Conservation (phyloP, 495 filamentous ascomycete species). For the Barbatosphaeria neglecta region DNA sequence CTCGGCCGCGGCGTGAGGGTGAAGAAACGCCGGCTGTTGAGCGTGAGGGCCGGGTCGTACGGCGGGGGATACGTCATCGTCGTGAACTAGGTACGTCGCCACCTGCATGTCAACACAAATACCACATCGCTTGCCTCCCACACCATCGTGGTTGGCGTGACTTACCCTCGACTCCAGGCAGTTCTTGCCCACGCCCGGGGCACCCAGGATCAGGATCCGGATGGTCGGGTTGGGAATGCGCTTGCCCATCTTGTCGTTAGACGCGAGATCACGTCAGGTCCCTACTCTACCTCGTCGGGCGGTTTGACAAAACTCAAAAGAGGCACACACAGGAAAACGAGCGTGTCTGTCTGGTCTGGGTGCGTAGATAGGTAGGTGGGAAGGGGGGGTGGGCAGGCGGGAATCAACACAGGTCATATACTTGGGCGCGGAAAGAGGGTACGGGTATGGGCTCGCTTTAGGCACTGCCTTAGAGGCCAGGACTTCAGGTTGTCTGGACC, state of each 20-base stretch:
- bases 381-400: too few species aligned
- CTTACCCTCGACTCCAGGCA: slow-evolving; percentile 15
- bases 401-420: not conserved
- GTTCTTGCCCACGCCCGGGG: slow-evolving; percentile 13
- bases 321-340: too few species aligned
- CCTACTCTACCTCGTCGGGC: too few species aligned
- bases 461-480: not conserved
- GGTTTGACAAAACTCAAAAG: too few species aligned
- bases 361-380: too few species aligned
- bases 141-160: not conserved
- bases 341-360: too few species aligned
- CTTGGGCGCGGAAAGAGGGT: too few species aligned
- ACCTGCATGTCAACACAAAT: not conserved
- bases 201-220: slow-evolving; percentile 13
- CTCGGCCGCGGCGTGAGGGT: slow-evolving; percentile 2
- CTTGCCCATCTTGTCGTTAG: slow-evolving; percentile 6
- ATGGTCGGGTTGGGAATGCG: slow-evolving; percentile 6
- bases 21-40: slow-evolving; percentile 11
- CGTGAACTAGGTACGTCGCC: slow-evolving; percentile 9
- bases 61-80: slow-evolving; percentile 13
- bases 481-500: not conserved
- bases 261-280: too few species aligned
- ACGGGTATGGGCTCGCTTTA: not conserved
- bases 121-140: too few species aligned
- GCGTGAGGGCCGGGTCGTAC: slow-evolving; percentile 11